Conservation (phyloP, 768 basidiomycete species). For the Mycena belliarum region DNA sequence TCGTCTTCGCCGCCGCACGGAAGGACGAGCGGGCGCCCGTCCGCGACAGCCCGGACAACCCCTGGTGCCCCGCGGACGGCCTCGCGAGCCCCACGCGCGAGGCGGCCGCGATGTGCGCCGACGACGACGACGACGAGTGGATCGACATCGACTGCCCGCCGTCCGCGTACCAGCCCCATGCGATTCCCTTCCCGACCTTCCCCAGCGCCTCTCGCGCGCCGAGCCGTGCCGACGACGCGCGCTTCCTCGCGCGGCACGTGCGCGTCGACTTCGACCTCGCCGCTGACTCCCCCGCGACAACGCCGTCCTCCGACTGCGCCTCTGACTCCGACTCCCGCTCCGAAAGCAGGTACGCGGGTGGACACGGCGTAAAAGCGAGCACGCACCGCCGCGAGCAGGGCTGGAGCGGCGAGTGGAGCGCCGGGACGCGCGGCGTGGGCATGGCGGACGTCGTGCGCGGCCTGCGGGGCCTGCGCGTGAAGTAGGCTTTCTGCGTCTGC, state of each 20-base stretch:
- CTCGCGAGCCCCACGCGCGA: conserved; percentile 6
- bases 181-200: too few relatives aligned
- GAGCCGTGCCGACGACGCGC: not conserved
- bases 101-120: not conserved
- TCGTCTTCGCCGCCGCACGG: conserved; percentile 29
- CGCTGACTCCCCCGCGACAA: too few relatives aligned
- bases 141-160: conserved; percentile 1
- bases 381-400: conserved; percentile 15
- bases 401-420: conserved; percentile 19
- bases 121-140: not conserved
- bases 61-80: not conserved
- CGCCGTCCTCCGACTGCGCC: too few relatives aligned
- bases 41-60: not conserved
- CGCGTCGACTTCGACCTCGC: not conserved
- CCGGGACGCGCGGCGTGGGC: conserved; percentile 3
- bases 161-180: too few relatives aligned
- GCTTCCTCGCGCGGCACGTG: conserved; percentile 10
- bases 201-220: too few relatives aligned
- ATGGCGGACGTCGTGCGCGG: conserved; percentile 10
- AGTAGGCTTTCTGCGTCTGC: too few relatives aligned
- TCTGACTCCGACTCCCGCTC: too few relatives aligned
- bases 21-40: too few relatives aligned
- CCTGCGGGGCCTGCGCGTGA: not conserved
- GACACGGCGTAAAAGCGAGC: too few relatives aligned
- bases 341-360: too few relatives aligned